Base-by-base conservation (phyloP, 441 rosid species). In the Isatis lusitanica region DNA sequence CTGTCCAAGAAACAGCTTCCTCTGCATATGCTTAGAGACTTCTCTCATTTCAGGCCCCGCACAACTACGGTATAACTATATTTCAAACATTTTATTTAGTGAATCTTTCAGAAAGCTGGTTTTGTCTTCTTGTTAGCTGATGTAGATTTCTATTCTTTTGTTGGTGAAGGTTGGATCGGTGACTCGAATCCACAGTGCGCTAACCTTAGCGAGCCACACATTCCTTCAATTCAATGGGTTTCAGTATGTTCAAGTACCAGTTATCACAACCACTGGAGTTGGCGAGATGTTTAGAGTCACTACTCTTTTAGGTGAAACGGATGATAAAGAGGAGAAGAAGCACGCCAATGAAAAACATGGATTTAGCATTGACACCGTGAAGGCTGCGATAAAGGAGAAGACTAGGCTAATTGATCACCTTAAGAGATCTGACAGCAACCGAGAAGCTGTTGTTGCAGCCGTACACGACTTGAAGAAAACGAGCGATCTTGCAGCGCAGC, bases 11-110 rank as follows among this genome's bases (percentile, higher is more conserved):
- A 85, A 79, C 81, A 91, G 28, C 65, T 94, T 66, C 94, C 97
- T 30, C 68, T 92, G 8, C 94, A 92, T 58, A 62, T 46, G 65
- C 74, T 92, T 42, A 86, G 97, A 79, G 90, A 85, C 46, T 85
- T 21, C 69, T 47, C 93, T 47, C 98, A 94, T 78, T 88, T 94
- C 80, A 85, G 96, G 43, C 89, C 95, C 6, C 88, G 97, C 33
- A 90, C 98, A 35, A 89, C 96, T 18, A 92, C 94, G 57, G 97
- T 93, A 78, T 72, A 1, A 28, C 7, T 30, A n/a, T 36, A 44
- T 52, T 58, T 48, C 44, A 26, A 1, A n/a, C 33, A 15, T 28
- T 31, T 21, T 48, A 48, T 16, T 26, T 28, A 10, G 30, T 10
- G 9, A 63, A 63, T 44, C 47, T n/a, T 67, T 40, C 18, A 61